Base-by-base conservation (phyloP, 352 stramenopile species). In the Globisporangium carolinianum region DNA sequence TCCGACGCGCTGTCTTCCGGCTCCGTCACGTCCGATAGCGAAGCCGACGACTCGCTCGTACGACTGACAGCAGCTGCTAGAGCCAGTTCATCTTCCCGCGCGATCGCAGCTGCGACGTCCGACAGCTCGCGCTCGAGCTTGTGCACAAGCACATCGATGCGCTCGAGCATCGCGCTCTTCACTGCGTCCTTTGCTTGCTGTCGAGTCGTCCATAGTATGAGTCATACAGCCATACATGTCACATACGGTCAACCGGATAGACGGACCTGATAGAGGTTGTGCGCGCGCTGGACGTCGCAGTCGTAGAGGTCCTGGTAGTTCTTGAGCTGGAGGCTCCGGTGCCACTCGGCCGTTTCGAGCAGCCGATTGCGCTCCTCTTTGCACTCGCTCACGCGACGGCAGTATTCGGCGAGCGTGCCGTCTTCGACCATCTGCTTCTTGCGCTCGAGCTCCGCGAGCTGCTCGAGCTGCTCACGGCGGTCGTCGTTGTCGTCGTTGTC, bases 351-450 rank as follows among this genome's bases (percentile, higher is more conserved):
- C 0, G 69, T 84, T 60, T 91, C 75, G 47, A 93, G 66, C 57
- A 89, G 55, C 5, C 76, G 75, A 46, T 86, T 88, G 55, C 79
- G 76, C 54, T 93, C 81, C 47, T 91, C 79, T 60, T 93, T 93
- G 58, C 89, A 93, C 51, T 87, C 83, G 12, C 76, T 79, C 36
- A 90, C 81, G n/a, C 83, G 83, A 15, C 83, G 80, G 42, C 83
- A 91, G 69, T 81, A 92, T 69, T 92, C 83, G 17, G 79, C 78
- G 2, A 93, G 76, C 39, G 80, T 91, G 47, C 83, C 83, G 56
- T 90, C 80, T 57, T 91, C 80, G 43, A 93, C 79, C 80, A 93
- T 93, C 47, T 83, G 72, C 59, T 85, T 82, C 67, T 93, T 93
- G 61, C 87, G 81, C 67, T 91, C 80, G 18, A 93, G 71, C 63